A percentile compares a stretch with the other conserved stretches of the same genome.
Evolutionary conservation across 139 green algal genomes (phyloP).

Genomic region (Nannochloris sp.): DNA sequence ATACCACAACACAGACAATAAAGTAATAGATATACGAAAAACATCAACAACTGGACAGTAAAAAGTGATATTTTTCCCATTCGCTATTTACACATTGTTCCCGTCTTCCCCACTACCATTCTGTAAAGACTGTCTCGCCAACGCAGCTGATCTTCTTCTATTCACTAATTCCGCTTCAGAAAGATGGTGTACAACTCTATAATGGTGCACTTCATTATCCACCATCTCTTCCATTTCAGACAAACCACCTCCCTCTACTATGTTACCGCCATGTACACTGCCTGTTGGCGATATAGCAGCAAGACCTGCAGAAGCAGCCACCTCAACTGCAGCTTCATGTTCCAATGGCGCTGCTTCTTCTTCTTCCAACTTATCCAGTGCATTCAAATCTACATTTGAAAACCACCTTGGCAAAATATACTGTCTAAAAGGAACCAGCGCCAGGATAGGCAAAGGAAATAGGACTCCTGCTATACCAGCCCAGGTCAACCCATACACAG

Average conservation of each 20-base stretch:
- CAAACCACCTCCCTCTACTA: background rate
- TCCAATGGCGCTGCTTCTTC: slow-evolving; percentile 38
- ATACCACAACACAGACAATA: background rate
- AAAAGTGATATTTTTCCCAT: background rate
- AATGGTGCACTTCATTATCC: slow-evolving; percentile 1
- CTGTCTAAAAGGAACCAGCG: slow-evolving; percentile 63
- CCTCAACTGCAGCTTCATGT: slow-evolving; percentile 10
- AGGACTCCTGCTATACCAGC: slow-evolving; percentile 37
- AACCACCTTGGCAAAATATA: slow-evolving; percentile 61
- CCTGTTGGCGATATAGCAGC: background rate
- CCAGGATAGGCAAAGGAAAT: slow-evolving; percentile 81
- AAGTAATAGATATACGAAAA: background rate
- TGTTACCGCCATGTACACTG: background rate
- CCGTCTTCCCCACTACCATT: background rate
- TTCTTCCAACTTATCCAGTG: slow-evolving; percentile 58
- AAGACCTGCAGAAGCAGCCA: background rate
- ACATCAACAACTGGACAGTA: background rate
- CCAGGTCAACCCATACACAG: slow-evolving; percentile 57
- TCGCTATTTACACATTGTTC: background rate
- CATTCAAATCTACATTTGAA: slow-evolving; percentile 26
- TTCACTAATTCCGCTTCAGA: background rate
- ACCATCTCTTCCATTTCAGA: background rate
- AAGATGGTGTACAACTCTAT: background rate
- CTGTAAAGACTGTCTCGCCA: no score
- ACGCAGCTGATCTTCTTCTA: no score